Conservation (phyloP, 306 rosid species). For the Vachellia pachyceras region DNA sequence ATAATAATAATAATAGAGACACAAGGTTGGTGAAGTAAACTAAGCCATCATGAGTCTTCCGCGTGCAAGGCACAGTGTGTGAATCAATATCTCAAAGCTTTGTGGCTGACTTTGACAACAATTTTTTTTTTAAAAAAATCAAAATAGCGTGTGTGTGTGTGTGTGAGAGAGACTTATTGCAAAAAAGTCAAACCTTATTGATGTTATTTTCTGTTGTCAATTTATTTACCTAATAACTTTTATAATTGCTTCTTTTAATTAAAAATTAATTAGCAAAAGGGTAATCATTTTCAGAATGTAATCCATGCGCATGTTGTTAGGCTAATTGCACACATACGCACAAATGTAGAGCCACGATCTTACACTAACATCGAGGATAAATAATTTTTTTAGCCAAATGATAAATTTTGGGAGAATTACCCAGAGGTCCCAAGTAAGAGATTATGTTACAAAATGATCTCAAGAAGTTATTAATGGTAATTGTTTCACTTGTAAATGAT, state of each 20-base stretch:
- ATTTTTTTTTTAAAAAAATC: too few relatives aligned
- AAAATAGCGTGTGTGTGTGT: constrained; percentile 23
- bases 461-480: too few relatives aligned
- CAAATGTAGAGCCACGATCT: too few relatives aligned
- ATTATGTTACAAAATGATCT: too few relatives aligned
- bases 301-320: too few relatives aligned
- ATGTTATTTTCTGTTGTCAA: background rate
- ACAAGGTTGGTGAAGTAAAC: constrained; percentile 41
- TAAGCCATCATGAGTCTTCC: constrained; percentile 36
- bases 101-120: constrained; percentile 56
- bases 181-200: constrained; percentile 11
- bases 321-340: too few relatives aligned
- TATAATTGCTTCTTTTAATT: background rate
- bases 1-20: constrained; percentile 36
- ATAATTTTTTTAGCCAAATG: too few relatives aligned
- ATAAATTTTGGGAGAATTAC: too few relatives aligned
- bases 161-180: background rate
- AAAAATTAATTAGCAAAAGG: background rate
- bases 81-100: constrained; percentile 32
- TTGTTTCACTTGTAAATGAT: too few relatives aligned
- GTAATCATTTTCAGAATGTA: background rate
- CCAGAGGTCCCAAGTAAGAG: too few relatives aligned
- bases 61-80: constrained; percentile 45
- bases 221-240: background rate
- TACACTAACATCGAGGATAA: too few relatives aligned